Conservation (phyloP, 2,329 filamentous ascomycete species). For the Orbilia oligospora region DNA sequence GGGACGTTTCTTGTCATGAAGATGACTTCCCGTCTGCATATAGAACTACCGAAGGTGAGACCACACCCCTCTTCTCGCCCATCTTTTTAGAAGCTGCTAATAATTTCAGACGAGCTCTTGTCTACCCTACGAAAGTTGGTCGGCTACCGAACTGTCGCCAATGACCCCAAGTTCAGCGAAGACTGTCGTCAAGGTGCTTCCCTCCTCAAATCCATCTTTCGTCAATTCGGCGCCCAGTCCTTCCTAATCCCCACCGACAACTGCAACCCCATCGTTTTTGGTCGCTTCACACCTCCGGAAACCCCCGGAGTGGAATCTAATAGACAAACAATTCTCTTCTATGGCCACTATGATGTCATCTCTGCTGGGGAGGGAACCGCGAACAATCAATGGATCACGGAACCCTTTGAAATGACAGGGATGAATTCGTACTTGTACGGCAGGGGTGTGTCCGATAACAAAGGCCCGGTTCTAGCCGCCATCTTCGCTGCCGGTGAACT, state of each 20-base stretch:
- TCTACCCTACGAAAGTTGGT: constrained; percentile 87
- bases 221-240: constrained; percentile 88
- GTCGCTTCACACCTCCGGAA: constrained; percentile 79
- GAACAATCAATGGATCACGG: constrained; percentile 84
- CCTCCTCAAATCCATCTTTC: constrained; percentile 90
- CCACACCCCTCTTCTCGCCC: constrained; percentile 69
- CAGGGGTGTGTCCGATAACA: constrained; percentile 97
- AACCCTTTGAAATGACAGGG: constrained; percentile 91
- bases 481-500: constrained; percentile 94
- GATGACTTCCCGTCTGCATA: constrained; percentile 42
- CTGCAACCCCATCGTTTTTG: constrained; percentile 93
- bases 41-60: constrained; percentile 49
- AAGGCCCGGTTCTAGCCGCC: constrained; percentile 93
- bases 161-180: constrained; percentile 85
- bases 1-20: constrained; percentile 75
- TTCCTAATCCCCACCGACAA: constrained; percentile 88
- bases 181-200: constrained; percentile 94
- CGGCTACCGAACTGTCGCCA: constrained; percentile 91
- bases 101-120: constrained; percentile 72
- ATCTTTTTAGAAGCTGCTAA: constrained; percentile 59
- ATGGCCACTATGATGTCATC: constrained; percentile 98
- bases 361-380: constrained; percentile 75
- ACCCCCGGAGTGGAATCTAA: constrained; percentile 68
- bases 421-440: constrained; percentile 94
- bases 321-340: constrained; percentile 92